phyloP scores from a whole-genome alignment of 768 basidiomycete genomes.

The Termitomyces eurrhizus region DNA sequence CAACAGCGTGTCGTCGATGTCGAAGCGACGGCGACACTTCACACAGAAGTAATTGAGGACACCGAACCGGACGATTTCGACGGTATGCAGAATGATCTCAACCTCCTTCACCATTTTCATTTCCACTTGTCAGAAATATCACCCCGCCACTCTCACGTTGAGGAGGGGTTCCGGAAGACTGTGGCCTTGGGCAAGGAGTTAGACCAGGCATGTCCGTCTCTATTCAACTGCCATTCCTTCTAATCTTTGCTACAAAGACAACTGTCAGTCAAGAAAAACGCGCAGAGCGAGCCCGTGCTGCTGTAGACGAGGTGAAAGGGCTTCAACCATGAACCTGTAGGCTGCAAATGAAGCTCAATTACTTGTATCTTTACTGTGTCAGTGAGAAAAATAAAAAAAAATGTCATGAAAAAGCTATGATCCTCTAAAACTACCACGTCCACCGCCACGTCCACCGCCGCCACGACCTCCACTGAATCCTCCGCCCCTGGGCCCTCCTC shows the following conservation, averaged over 20 bases:
- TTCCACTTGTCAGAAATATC: constrained; percentile 2
- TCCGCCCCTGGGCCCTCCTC: constrained; percentile 15
- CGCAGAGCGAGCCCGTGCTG: constrained; percentile 39
- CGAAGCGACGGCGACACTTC: constrained; percentile 16
- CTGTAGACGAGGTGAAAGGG: constrained; percentile 46
- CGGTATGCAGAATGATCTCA: constrained; percentile 1
- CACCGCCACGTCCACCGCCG: constrained; percentile 5
- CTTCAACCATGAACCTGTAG: constrained; percentile 36
- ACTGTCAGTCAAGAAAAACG: constrained; percentile 50
- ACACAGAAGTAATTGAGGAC: constrained; percentile 11
- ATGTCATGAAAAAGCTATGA: constrained; percentile 27
- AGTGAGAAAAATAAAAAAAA: neutral
- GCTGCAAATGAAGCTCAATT: neutral
- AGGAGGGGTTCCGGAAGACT: constrained; percentile 30
- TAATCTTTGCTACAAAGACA: constrained; percentile 27
- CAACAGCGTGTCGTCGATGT: constrained; percentile 26
- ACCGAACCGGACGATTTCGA: constrained; percentile 18
- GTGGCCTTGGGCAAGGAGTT: constrained; percentile 43
- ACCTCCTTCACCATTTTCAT: neutral
- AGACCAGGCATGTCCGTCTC: constrained; percentile 39
- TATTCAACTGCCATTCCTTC: neutral
- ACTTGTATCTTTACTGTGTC: neutral
- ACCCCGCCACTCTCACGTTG: constrained; percentile 19
- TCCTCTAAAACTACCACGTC: constrained; percentile 39
- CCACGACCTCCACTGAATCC: constrained; percentile 25